Base-by-base conservation (phyloP, 345 rosid species). In the Hibiscus mutabilis region DNA sequence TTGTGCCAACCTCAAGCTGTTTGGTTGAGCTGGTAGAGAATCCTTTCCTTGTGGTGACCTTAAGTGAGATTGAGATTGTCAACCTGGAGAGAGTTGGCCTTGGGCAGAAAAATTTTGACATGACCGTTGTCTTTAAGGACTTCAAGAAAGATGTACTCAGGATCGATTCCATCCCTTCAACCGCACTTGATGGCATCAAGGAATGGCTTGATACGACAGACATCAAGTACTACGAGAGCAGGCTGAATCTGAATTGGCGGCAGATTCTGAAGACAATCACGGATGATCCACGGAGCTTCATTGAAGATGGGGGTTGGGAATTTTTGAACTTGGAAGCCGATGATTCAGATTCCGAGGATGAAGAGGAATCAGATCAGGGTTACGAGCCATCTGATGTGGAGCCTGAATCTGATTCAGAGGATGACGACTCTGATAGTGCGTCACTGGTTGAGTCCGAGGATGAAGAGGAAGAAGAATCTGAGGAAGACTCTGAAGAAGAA, bases 141-240 rank as follows among this genome's bases (percentile, higher is more conserved):
- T 95, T 95, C 86, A 92, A 92, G 77, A 76, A 79, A 70, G 99
- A 95, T 64, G 97, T 95, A 8, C 85, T 92, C 5, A 81, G 97
- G 74, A 87, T 95, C 40, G 97, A 90, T 74, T 90, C 97, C 5
- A 81, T 95, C 61, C 92, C 92, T 19, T 87, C 97, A 1, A 82
- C 93, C 1, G 82, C 94, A 0, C 87, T 92, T 0, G 97, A 95
- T 56, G 86, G 92, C 72, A 95, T 95, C 78, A 95, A 90, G 76
- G 93, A 89, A 70, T 95, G 99, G 99, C 93, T 92, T 6, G 87
- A 95, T 85, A 88, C 97, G 0, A 90, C 96, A 1, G 97, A 89
- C 52, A 79, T 95, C 62, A 95, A 92, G 86, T 92, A 92, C 69
- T 95, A 90, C 44, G 99, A 95, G 83, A 95, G 97, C 80, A 92